Conservation (phyloP, 2,329 filamentous ascomycete genomes). For the Fusarium sp. region DNA sequence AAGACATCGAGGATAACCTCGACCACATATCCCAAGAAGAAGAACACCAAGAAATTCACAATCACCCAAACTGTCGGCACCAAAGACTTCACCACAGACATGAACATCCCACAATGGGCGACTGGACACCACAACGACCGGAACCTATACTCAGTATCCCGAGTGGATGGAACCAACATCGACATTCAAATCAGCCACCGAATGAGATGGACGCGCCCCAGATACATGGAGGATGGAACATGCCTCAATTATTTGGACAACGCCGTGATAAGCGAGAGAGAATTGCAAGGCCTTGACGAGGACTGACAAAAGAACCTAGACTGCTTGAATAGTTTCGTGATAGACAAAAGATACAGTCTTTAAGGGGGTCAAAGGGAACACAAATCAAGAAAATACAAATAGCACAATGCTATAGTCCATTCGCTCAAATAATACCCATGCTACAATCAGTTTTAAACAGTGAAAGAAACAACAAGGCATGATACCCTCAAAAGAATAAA, state of each 20-base stretch:
- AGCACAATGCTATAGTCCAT: not conserved
- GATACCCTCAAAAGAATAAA: conserved; percentile 25
- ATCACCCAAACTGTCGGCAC: conserved; percentile 10
- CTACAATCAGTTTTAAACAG: not conserved
- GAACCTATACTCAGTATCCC: conserved; percentile 5
- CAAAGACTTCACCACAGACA: conserved; percentile 17
- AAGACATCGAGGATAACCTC: not conserved
- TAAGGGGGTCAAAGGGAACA: not conserved
- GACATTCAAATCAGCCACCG: not conserved
- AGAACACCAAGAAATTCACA: not conserved
- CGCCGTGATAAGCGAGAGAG: not conserved
- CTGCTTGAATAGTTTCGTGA: not conserved
- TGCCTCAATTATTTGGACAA: conserved; percentile 3
- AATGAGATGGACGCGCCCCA: conserved; percentile 49
- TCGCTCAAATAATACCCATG: not conserved
- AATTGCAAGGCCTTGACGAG: not conserved
- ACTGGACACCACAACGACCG: conserved; percentile 13
- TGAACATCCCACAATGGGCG: not conserved
- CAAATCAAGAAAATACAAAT: conserved; percentile 1
- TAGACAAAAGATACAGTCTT: not conserved
- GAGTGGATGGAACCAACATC: not conserved
- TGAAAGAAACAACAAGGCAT: not conserved
- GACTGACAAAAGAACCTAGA: not conserved
- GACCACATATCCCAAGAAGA: not conserved
- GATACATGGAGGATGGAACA: conserved; percentile 16